Base-by-base conservation (phyloP, 352 stramenopile genomes). In the Thraustochytrium sp. region DNA sequence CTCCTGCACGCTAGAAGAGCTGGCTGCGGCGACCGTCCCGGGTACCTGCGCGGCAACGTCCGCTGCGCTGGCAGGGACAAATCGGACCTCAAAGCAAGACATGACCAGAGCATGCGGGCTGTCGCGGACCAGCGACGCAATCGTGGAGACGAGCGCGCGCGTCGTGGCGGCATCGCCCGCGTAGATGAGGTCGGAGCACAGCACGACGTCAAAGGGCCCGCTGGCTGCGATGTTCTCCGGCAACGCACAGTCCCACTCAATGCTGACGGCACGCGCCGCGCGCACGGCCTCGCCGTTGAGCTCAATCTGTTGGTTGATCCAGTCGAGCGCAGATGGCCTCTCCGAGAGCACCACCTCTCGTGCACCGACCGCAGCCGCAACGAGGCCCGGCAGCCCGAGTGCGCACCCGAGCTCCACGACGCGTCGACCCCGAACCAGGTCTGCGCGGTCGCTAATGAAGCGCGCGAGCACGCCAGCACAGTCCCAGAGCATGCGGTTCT, bases 111-210 rank as follows among this genome's bases (percentile, higher is more conserved):
- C 62, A 34, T 75, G 16, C 18, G 62, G 40, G 9, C 16, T 46
- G 16, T 44, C 36, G 4, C 16, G 11, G 0, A 37, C 44, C 31
- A 75, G n/a, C 23, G 38, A 21, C 0, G 36, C 62, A 26, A 75
- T 75, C 0, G 62, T 75, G 40, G 18, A 5, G 16, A 53, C 62
- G 23, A 75, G 44, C 38, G 36, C 37, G 13, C 18, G 16, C 31
- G 62, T 75, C 29, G 62, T 87, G 84, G 75, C 29, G 82, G 82
- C n/a, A 44, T 88, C 89, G 89, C 90, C 93, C 1, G 87, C 85
- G 63, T 93, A 88, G 0, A 89, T 88, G 0, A 86, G 82, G 36
- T 94, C 90, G 0, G 89, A 89, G 55, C 92, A 90, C 3, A 90
- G 89, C 29, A 92, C 88, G 3, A 91, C 85, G 62, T 93, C 65